Evolutionary conservation across 2,329 filamentous ascomycete species (phyloP).

Genomic region (Chrysoporthe austroafricana): DNA sequence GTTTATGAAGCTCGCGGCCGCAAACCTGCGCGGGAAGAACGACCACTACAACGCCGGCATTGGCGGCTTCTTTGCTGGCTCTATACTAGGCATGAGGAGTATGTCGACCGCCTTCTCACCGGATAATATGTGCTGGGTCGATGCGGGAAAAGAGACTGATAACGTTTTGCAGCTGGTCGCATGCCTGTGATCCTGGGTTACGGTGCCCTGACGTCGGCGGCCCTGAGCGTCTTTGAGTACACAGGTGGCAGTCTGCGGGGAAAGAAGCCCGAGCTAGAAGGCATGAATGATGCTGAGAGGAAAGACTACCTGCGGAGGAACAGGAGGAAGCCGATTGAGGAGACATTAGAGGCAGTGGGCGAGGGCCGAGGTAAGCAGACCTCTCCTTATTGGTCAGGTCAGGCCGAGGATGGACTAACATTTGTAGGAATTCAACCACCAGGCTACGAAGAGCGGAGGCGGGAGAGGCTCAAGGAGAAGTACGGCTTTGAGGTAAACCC

Average conservation of each 20-base stretch:
- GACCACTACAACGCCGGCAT: constrained; percentile 76
- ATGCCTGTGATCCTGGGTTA: constrained; percentile 73
- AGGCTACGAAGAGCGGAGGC: constrained; percentile 83
- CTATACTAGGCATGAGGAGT: constrained; percentile 75
- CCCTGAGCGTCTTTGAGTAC: constrained; percentile 69
- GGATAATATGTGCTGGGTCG: background rate
- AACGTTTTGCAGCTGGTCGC: constrained; percentile 55
- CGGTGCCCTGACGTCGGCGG: constrained; percentile 58
- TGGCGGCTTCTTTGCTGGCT: constrained; percentile 77
- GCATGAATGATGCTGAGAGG: constrained; percentile 74
- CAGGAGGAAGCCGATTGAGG: constrained; percentile 73
- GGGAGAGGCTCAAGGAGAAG: constrained; percentile 79
- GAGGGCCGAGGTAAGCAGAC: constrained; percentile 77
- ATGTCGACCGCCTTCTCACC: constrained; percentile 43
- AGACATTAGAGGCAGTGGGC: constrained; percentile 80
- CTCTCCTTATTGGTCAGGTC: background rate
- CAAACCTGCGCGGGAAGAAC: constrained; percentile 85
- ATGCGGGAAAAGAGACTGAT: constrained; percentile 12
- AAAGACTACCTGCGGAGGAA: constrained; percentile 76
- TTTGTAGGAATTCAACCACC: constrained; percentile 75
- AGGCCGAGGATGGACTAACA: constrained; percentile 23
- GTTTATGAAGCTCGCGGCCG: constrained; percentile 75
- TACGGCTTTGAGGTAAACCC: constrained; percentile 85
- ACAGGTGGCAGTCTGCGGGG: constrained; percentile 64
- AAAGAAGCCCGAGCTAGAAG: constrained; percentile 61